These are phyloP conservation scores for Serendipita sp. DNA, from an alignment of 1,284 basidiomycete species.

Conservation along the genomic window DNA sequence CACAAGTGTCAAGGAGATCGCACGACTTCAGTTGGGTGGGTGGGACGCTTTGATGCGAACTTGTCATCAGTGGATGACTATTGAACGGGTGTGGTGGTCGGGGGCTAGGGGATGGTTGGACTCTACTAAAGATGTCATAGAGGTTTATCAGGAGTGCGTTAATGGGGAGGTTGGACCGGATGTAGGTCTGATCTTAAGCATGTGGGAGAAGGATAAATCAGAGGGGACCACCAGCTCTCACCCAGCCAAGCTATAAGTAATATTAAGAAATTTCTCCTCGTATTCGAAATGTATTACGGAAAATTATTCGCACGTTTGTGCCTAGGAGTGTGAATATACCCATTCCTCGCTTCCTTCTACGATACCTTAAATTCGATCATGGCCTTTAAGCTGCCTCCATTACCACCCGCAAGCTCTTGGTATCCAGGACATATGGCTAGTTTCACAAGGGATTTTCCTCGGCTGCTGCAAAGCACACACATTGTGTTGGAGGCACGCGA, in stretches of 20 bases:
- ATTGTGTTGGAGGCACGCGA: slow-evolving; percentile 92
- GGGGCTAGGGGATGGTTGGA: neutral
- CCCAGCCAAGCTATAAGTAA: too few relatives aligned
- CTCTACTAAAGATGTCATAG: slow-evolving; percentile 25
- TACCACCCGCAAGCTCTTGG: slow-evolving; percentile 81
- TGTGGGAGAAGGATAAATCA: slow-evolving; percentile 33
- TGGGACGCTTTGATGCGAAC: slow-evolving; percentile 44
- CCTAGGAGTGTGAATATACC: neutral
- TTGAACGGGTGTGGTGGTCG: slow-evolving; percentile 33
- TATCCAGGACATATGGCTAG: slow-evolving; percentile 94
- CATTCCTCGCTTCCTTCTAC: neutral
- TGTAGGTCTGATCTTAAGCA: slow-evolving; percentile 42
- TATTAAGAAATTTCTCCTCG: neutral
- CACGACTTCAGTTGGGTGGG: slow-evolving; percentile 32
- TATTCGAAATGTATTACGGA: too few relatives aligned
- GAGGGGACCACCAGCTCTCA: neutral
- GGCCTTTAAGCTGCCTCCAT: slow-evolving; percentile 30
- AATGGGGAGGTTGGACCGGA: slow-evolving; percentile 35
- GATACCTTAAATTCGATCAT: slow-evolving; percentile 20
- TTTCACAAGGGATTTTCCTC: slow-evolving; percentile 66
- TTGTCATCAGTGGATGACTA: slow-evolving; percentile 36
- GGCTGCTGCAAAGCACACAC: slow-evolving; percentile 66
- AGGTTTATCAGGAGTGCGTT: slow-evolving; percentile 32
- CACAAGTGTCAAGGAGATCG: slow-evolving; percentile 32
- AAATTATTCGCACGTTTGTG: too few relatives aligned